phyloP scores from a whole-genome alignment of 2,329 filamentous ascomycete genomes.

The Trichophyton benhamiae region DNA sequence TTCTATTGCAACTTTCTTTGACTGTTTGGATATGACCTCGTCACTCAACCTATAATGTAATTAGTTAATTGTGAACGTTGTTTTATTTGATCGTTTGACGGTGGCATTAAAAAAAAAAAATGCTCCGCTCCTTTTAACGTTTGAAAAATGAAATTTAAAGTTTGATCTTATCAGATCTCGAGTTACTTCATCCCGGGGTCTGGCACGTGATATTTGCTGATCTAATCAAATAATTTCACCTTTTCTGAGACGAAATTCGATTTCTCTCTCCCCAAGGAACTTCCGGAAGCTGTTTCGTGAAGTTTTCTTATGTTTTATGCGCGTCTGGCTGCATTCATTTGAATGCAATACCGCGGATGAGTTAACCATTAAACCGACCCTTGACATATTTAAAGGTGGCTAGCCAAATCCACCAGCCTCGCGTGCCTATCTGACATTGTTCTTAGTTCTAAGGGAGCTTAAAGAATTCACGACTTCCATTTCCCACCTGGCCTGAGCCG shows the following conservation, averaged over 20 bases:
- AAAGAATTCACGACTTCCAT: not conserved
- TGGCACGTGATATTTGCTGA: not conserved
- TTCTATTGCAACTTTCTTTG: not conserved
- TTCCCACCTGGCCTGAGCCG: not conserved
- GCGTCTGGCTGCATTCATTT: not conserved
- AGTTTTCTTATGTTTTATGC: too few relatives aligned
- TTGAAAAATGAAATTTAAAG: not conserved
- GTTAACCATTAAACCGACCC: not conserved
- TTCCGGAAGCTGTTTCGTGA: not conserved
- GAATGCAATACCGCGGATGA: not conserved
- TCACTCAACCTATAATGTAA: not conserved
- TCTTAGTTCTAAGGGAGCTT: not conserved
- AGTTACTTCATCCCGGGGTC: not conserved
- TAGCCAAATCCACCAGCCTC: not conserved
- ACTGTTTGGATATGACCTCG: not conserved
- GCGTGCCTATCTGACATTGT: not conserved
- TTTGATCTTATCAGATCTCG: not conserved
- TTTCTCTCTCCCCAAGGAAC: not conserved
- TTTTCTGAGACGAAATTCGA: not conserved
- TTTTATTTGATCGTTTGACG: not conserved
- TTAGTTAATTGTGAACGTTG: not conserved
- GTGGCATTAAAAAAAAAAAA: not conserved
- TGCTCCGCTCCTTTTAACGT: not conserved
- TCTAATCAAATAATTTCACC: not conserved
- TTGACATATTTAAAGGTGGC: constrained; percentile 25